These are phyloP conservation scores for Salix viminalis DNA, from an alignment of 345 rosid genomes.

Conservation along the genomic window DNA sequence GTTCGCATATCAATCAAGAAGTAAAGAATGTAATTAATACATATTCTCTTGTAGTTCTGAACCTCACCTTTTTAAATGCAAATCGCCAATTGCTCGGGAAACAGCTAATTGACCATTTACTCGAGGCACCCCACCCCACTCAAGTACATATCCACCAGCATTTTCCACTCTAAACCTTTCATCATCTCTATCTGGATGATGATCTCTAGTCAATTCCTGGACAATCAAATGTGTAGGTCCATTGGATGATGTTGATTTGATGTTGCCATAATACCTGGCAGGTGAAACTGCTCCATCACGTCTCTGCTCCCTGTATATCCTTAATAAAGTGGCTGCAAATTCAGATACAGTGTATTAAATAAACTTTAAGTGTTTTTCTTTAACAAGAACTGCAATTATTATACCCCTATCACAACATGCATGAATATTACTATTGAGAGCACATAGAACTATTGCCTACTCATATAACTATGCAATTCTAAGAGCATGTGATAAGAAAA, in stretches of 20 bases:
- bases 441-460: not conserved
- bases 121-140: constrained; percentile 72
- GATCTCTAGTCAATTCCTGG: constrained; percentile 78
- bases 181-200: constrained; percentile 87
- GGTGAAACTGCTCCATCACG: constrained; percentile 45
- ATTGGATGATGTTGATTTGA: constrained; percentile 38
- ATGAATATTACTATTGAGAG: constrained; percentile 1
- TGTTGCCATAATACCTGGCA: constrained; percentile 34
- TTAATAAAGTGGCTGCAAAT: constrained; percentile 67
- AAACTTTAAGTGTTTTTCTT: not conserved
- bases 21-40: constrained; percentile 6
- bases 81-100: constrained; percentile 89
- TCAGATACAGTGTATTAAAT: constrained; percentile 13
- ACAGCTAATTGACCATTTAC: constrained; percentile 87
- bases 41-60: not conserved
- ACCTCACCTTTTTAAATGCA: constrained; percentile 52
- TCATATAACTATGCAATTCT: not conserved
- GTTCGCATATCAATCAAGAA: not conserved
- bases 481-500: not conserved
- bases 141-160: constrained; percentile 83
- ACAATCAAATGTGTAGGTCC: constrained; percentile 52
- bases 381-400: not conserved
- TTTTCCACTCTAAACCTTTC: constrained; percentile 81
- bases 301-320: constrained; percentile 64
- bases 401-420: constrained; percentile 1